A percentile compares a stretch with the other conserved stretches of the same genome.
Conservation (phyloP, 139 green algal species). For the Auxenochlorella pyrenoidosa region DNA sequence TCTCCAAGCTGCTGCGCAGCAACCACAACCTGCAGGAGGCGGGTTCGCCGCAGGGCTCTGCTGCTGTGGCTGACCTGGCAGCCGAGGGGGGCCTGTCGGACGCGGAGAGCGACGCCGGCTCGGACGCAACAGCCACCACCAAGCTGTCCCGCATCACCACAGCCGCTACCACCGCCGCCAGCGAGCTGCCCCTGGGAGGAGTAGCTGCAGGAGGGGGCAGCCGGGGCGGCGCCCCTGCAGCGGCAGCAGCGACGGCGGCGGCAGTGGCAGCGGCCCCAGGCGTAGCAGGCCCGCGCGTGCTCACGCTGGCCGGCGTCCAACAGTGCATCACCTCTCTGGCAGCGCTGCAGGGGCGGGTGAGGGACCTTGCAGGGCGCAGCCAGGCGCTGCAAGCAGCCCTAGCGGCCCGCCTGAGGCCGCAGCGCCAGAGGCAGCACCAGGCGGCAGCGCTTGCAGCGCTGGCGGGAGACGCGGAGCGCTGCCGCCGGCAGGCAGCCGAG, state of each 20-base stretch:
- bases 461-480: not conserved
- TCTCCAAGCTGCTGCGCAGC: slow-evolving; percentile 40
- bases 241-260: not conserved
- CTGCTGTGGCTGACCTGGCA: not conserved
- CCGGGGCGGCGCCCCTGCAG: not conserved
- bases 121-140: not conserved
- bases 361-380: slow-evolving; percentile 27
- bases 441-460: not conserved
- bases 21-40: slow-evolving; percentile 7
- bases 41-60: not conserved
- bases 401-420: not conserved
- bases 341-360: slow-evolving; percentile 21
- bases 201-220: not conserved
- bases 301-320: slow-evolving; percentile 7
- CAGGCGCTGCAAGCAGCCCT: slow-evolving; percentile 1
- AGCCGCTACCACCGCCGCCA: not conserved
- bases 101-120: slow-evolving; percentile 1
- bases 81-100: not conserved
- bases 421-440: not conserved
- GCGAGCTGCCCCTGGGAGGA: not conserved
- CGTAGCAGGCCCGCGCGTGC: not conserved
- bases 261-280: not conserved
- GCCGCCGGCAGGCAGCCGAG: not conserved
- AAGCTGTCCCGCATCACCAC: not conserved
- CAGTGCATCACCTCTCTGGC: slow-evolving; percentile 21